Conservation (phyloP, 2,329 filamentous ascomycete species). For the Beauveria pseudobassiana region DNA sequence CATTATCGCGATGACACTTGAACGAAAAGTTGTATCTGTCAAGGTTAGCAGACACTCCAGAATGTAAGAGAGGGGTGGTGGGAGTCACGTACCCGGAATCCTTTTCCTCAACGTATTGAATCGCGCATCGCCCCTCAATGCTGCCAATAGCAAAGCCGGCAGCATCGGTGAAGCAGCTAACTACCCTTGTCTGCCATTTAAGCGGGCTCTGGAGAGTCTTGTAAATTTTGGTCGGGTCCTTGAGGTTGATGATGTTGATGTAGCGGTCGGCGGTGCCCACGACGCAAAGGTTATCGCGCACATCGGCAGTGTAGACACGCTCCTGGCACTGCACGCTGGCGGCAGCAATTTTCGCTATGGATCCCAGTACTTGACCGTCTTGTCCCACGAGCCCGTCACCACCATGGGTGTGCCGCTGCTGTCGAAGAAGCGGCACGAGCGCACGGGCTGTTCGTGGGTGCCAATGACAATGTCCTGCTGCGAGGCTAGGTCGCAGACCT, state of each 20-base stretch:
- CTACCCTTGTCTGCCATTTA: constrained; percentile 95
- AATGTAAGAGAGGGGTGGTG: background rate
- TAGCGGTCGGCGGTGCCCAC: constrained; percentile 90
- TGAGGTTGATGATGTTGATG: constrained; percentile 90
- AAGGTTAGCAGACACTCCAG: constrained; percentile 2
- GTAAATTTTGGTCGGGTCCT: constrained; percentile 83
- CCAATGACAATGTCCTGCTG: constrained; percentile 67
- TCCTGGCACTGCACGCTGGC: constrained; percentile 64
- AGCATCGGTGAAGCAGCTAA: constrained; percentile 90
- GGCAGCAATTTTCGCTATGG: no score
- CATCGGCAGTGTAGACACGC: constrained; percentile 85
- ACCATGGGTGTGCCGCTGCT: constrained; percentile 68
- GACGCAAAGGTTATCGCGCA: constrained; percentile 80
- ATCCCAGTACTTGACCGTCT: constrained; percentile 87
- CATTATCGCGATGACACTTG: constrained; percentile 90
- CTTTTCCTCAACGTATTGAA: constrained; percentile 97
- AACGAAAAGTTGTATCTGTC: constrained; percentile 88
- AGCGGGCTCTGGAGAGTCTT: constrained; percentile 93
- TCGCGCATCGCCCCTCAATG: constrained; percentile 94
- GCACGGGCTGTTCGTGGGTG: constrained; percentile 77
- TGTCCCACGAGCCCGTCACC: constrained; percentile 89
- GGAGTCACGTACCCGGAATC: constrained; percentile 55
- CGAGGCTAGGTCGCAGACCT: constrained; percentile 73
- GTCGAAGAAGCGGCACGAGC: constrained; percentile 71
- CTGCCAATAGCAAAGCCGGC: constrained; percentile 90